Conservation (phyloP, 108 stramenopile genomes). For the Stephanodiscus triporus region DNA sequence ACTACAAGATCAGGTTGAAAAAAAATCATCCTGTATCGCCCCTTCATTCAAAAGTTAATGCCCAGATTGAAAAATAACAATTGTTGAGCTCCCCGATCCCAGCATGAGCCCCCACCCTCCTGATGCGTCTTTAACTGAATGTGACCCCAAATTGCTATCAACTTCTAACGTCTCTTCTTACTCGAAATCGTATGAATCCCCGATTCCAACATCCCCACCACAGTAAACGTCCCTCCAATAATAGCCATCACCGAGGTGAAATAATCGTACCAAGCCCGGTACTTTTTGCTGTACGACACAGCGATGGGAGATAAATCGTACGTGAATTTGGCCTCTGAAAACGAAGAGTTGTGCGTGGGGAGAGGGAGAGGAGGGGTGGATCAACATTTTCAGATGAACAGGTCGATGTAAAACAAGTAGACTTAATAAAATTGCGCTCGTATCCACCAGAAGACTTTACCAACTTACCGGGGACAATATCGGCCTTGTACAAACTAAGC, state of each 20-base stretch:
- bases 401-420: background rate
- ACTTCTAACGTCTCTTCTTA: slow-evolving; percentile 43
- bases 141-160: background rate
- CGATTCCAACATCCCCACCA: slow-evolving; percentile 91
- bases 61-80: background rate
- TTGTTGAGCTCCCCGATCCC: background rate
- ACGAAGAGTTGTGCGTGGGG: background rate
- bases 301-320: slow-evolving; percentile 92
- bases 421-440: background rate
- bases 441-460: background rate
- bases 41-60: background rate
- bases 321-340: slow-evolving; percentile 81
- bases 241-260: slow-evolving; percentile 95
- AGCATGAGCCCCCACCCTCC: background rate
- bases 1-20: too few relatives aligned
- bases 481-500: slow-evolving; percentile 69
- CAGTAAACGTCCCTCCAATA: slow-evolving; percentile 96
- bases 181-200: slow-evolving; percentile 51
- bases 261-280: slow-evolving; percentile 93
- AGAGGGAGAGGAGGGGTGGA: background rate
- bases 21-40: background rate
- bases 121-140: too few relatives aligned
- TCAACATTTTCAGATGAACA: background rate
- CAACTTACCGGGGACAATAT: slow-evolving; percentile 62
- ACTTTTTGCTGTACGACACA: slow-evolving; percentile 65